Base-by-base conservation (phyloP, 148 eudicot genomes). In the Pouteria glomerata region DNA sequence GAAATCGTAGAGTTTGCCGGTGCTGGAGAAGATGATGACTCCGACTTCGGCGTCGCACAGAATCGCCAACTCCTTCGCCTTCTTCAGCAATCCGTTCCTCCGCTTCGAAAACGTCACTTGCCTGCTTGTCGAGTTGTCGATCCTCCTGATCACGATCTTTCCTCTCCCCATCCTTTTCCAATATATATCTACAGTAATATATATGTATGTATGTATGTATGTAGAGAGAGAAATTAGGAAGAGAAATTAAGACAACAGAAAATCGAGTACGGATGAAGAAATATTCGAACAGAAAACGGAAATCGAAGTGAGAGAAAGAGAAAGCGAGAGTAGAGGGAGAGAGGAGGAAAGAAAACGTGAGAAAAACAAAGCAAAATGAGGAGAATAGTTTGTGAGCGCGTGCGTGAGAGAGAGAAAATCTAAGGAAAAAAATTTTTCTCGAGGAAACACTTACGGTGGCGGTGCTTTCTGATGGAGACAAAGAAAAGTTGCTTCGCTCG, bases 91-190 rank as follows among this genome's bases (percentile, higher is more conserved):
- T 16, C 86, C 86, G 37, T 51, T 83, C 15, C 86, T 45, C 24
- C 86, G 57, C 29, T 83, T n/a, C n/a, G n/a, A n/a, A n/a, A n/a
- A n/a, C n/a, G n/a, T n/a, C n/a, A n/a, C n/a, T n/a, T n/a, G n/a
- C 14, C 86, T 76, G 47, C 83, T 83, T 31, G 86, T 80, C 63
- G 78, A 73, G 53, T 83, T 80, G 48, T 83, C 86, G 79, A 83
- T 83, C 71, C 83, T 77, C 63, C 86, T 67, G 29, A 83, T 83
- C 35, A 79, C 79, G 64, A 83, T 83, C 81, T 83, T 83, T 1
- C 86, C 86, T 68, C 86, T 79, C 57, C 86, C 86, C 86, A 83
- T 83, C 12, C 19, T 34, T 33, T 30, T 31, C 30, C 12, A 8
- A 47, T 39, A 39, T 18, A 24, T 42, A 8, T 65, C 26, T 3